Base-by-base conservation (phyloP, 1,139 yeast genomes). In the Tardiomyces digboiensis region DNA sequence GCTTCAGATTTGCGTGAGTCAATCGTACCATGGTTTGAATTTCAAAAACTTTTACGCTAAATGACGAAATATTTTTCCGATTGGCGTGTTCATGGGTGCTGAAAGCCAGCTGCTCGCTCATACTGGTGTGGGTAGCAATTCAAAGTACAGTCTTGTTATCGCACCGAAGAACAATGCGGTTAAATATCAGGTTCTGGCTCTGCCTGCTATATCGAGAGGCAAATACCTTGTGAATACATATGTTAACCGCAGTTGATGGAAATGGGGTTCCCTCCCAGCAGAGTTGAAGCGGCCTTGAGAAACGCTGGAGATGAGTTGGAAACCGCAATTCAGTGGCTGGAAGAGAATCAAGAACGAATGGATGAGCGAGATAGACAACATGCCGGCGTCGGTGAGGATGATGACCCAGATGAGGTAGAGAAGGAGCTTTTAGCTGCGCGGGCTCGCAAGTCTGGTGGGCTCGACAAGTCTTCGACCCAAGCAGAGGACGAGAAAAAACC, bases 291-390 rank as follows among this genome's bases (percentile, higher is more conserved):
- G 1, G 66, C 67, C 6, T 38, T 62, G 19, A 48, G 55, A 20
- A 54, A 59, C 45, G 56, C 61, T 2, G 42, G 42, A n/a, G 40
- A 49, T 7, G 52, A 52, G n/a, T 42, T 64, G 23, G 67, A 63
- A 29, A 56, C 50, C 19, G 61, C 64, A 26, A 52, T 64, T 39
- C 57, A 53, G 38, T 64, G 68, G 68, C 51, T 64, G 13, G 67
- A 62, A 23, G 46, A 49, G 39, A 54, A 59, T 42, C 62, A 60
- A 41, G 42, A 42, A 3, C 33, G 33, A 5, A 26, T 26, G 33
- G 33, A 26, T 8, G 33, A 26, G 19, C 48, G 42, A 13, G 40
- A 36, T 19, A 42, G 43, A 14, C 37, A 33, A 19, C 36, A 36
- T 19, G 33, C 42, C 7, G 44, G 40, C n/a, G 46, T 42, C n/a